A percentile compares a stretch with the other conserved stretches of the same genome.
These are phyloP conservation scores for Quercus berberidifolia DNA, from an alignment of 306 rosid species.

Conservation along the genomic window DNA sequence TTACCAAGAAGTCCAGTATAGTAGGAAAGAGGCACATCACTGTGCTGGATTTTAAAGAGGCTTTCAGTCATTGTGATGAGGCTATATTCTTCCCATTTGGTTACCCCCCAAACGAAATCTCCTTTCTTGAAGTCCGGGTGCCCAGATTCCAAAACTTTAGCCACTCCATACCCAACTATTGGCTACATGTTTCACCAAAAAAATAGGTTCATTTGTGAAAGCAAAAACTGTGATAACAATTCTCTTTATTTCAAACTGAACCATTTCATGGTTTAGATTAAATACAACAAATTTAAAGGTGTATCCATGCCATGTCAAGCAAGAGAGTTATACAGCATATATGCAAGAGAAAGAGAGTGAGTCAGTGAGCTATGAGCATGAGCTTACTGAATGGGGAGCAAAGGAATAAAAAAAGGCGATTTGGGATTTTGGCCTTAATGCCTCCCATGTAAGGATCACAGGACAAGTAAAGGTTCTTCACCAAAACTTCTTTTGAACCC, in stretches of 20 bases:
- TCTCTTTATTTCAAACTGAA: too few relatives aligned
- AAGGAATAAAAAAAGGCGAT: too few relatives aligned
- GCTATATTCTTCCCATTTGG: constrained; percentile 59
- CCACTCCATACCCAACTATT: constrained; percentile 48
- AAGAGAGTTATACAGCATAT: not conserved
- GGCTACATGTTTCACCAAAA: not conserved
- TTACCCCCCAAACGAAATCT: constrained; percentile 40
- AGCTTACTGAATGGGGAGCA: constrained; percentile 39
- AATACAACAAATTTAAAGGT: too few relatives aligned
- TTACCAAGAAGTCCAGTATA: constrained; percentile 34
- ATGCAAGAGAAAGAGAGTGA: not conserved
- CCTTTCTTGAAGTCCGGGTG: constrained; percentile 44
- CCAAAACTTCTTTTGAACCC: constrained; percentile 39
- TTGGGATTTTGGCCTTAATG: not conserved
- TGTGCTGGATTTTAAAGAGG: constrained; percentile 35
- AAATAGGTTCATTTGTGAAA: not conserved
- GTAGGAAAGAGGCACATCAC: constrained; percentile 49
- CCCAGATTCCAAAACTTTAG: constrained; percentile 43
- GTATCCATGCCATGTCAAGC: not conserved
- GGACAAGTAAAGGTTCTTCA: constrained; percentile 61
- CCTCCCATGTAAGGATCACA: constrained; percentile 67
- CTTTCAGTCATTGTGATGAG: constrained; percentile 22
- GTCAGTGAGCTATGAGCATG: too few relatives aligned
- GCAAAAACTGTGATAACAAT: not conserved
- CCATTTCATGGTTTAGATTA: too few relatives aligned